Conservation (phyloP, 108 stramenopile genomes). For the Skeletonema menzelii region DNA sequence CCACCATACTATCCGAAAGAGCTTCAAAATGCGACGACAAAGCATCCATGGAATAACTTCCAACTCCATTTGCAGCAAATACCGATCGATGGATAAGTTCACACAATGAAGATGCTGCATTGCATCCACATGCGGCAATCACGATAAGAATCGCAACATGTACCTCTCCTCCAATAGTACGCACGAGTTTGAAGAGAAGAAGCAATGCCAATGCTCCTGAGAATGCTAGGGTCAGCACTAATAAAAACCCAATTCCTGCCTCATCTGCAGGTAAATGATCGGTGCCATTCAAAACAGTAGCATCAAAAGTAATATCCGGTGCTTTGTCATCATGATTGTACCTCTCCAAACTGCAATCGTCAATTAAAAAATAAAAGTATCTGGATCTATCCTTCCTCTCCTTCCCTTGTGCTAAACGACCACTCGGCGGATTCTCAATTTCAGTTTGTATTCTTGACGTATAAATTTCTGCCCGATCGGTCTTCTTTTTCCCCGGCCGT, state of each 20-base stretch:
- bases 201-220: constrained; percentile 44
- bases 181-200: constrained; percentile 38
- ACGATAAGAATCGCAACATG: constrained; percentile 79
- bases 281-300: constrained; percentile 41
- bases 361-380: constrained; percentile 76
- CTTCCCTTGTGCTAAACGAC: constrained; percentile 11
- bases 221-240: constrained; percentile 54
- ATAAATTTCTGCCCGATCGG: constrained; percentile 24
- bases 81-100: constrained; percentile 70
- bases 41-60: constrained; percentile 70
- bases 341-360: constrained; percentile 76
- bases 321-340: constrained; percentile 58
- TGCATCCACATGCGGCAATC: constrained; percentile 59
- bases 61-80: constrained; percentile 69
- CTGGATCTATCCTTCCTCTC: constrained; percentile 47
- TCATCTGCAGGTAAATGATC: constrained; percentile 83
- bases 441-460: not conserved
- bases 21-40: constrained; percentile 80
- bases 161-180: constrained; percentile 50
- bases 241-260: constrained; percentile 53
- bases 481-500: constrained; percentile 15
- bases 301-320: constrained; percentile 57
- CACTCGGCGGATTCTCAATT: constrained; percentile 22
- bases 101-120: constrained; percentile 56
- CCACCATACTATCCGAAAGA: constrained; percentile 75